Conservation (phyloP, 2,329 filamentous ascomycete species). For the Xylariomycetidae sp. region DNA sequence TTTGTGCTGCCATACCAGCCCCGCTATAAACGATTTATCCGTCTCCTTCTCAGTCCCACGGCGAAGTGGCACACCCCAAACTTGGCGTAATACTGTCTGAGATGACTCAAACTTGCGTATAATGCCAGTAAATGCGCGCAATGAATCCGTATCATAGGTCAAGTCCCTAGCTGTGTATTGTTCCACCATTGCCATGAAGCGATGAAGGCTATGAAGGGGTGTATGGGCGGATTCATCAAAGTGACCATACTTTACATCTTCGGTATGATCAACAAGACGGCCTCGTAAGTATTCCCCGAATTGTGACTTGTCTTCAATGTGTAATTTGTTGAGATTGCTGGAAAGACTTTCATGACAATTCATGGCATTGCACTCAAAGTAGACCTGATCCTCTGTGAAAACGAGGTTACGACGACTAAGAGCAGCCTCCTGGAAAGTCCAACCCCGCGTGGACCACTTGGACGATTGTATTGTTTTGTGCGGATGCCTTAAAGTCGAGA, state of each 20-base stretch:
- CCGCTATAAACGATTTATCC: no score
- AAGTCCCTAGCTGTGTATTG: constrained; percentile 1
- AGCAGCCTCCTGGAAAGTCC: constrained; percentile 10
- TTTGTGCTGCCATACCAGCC: no score
- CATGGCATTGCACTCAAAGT: constrained; percentile 8
- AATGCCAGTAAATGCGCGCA: constrained; percentile 2
- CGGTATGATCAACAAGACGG: not conserved
- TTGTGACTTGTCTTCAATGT: not conserved
- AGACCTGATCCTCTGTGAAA: constrained; percentile 9
- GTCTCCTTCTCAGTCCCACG: no score
- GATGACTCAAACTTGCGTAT: not conserved
- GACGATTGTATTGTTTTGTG: constrained; percentile 5
- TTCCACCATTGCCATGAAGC: not conserved
- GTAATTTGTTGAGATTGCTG: not conserved
- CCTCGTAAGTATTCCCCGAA: not conserved
- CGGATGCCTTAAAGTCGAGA: constrained; percentile 1
- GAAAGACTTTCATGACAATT: constrained; percentile 2
- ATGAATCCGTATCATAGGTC: not conserved
- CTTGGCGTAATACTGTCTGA: not conserved
- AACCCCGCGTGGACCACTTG: constrained; percentile 11
- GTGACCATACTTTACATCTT: not conserved
- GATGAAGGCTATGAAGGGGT: not conserved
- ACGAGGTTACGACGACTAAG: constrained; percentile 4
- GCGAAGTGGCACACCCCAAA: constrained; percentile 1
- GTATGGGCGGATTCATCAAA: not conserved